Conservation (phyloP, 2,329 filamentous ascomycete genomes). For the Beauveria australis region DNA sequence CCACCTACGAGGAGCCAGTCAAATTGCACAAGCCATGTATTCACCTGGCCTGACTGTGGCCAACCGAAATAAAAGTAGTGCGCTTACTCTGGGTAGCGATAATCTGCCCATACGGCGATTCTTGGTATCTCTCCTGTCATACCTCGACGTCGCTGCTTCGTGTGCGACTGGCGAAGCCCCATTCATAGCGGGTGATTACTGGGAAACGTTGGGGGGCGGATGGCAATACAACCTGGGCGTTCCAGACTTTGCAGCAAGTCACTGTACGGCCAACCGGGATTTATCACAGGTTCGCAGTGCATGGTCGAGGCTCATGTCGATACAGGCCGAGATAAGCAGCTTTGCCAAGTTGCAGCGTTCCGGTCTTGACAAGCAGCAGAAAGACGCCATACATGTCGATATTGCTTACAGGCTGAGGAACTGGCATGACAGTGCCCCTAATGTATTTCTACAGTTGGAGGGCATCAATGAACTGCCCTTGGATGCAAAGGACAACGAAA, state of each 20-base stretch:
- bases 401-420: conserved; percentile 9
- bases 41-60: conserved; percentile 3
- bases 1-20: conserved; percentile 29
- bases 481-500: conserved; percentile 2
- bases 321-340: conserved; percentile 14
- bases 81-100: background rate
- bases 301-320: conserved; percentile 16
- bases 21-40: conserved; percentile 23
- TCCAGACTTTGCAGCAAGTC: conserved; percentile 11
- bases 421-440: conserved; percentile 14
- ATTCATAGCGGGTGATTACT: conserved; percentile 28
- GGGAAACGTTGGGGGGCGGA: conserved; percentile 27
- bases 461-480: background rate
- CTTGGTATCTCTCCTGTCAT: conserved; percentile 30
- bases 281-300: conserved; percentile 14
- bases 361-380: background rate
- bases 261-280: conserved; percentile 1
- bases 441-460: conserved; percentile 9
- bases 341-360: conserved; percentile 10
- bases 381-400: conserved; percentile 9
- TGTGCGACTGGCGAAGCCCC: conserved; percentile 29
- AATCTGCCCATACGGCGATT: conserved; percentile 18
- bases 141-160: conserved; percentile 30
- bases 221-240: conserved; percentile 26
- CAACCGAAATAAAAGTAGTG: background rate